Conservation (phyloP, 345 rosid genomes). For the Camelina laxa region DNA sequence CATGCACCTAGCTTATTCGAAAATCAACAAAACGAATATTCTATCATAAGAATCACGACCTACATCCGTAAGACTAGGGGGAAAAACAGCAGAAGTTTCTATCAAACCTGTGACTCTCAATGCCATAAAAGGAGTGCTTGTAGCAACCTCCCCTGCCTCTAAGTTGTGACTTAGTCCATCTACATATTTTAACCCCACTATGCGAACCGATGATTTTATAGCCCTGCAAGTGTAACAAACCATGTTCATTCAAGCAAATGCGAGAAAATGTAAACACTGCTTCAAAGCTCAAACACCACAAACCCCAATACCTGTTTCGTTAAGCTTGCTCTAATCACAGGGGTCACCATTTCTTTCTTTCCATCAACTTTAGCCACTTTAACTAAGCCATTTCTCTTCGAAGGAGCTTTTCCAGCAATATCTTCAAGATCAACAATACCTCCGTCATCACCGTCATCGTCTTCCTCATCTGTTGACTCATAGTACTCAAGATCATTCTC, state of each 20-base stretch:
- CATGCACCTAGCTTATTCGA: conserved; percentile 71
- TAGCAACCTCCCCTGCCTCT: conserved; percentile 99
- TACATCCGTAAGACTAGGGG: neutral
- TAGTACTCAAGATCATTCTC: conserved; percentile 53
- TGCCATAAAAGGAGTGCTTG: conserved; percentile 98
- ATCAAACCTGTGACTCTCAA: conserved; percentile 94
- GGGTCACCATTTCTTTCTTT: conserved; percentile 89
- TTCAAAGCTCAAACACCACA: conserved; percentile 11
- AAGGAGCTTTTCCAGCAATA: conserved; percentile 92
- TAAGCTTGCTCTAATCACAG: conserved; percentile 89
- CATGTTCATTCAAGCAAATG: neutral
- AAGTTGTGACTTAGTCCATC: conserved; percentile 99
- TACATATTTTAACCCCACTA: conserved; percentile 95
- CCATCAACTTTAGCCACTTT: conserved; percentile 59
- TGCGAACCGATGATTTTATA: conserved; percentile 97
- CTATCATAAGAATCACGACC: conserved; percentile 13
- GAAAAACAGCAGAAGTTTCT: conserved; percentile 10
- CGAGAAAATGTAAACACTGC: neutral
- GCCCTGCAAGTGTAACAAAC: conserved; percentile 60
- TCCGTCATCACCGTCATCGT: conserved; percentile 29
- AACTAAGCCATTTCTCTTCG: conserved; percentile 50
- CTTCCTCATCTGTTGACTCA: conserved; percentile 52
- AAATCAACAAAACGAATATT: neutral
- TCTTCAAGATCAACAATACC: conserved; percentile 88
- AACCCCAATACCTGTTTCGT: conserved; percentile 70